Conservation (phyloP, 495 filamentous ascomycete species). For the Halenospora varia region DNA sequence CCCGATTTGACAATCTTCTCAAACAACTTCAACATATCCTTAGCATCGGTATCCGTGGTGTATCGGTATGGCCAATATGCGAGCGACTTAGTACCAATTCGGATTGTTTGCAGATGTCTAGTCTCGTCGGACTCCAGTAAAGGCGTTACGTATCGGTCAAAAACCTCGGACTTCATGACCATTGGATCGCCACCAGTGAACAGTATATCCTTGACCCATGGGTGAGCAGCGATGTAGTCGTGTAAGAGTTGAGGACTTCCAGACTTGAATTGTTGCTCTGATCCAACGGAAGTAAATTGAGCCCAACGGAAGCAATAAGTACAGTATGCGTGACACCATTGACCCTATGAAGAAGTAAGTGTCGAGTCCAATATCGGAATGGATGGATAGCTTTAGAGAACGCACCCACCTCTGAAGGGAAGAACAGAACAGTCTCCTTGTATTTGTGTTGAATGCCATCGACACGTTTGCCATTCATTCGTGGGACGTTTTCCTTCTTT, state of each 20-base stretch:
- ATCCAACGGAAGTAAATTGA: slow-evolving; percentile 1
- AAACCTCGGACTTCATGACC: not conserved
- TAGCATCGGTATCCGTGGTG: not conserved
- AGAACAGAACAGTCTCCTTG: slow-evolving; percentile 1
- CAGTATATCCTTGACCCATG: not conserved
- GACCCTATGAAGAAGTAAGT: not conserved
- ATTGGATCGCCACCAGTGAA: slow-evolving; percentile 2
- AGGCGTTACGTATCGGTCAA: not conserved
- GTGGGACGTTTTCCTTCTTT: not conserved
- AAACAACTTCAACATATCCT: not conserved
- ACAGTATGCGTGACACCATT: not conserved
- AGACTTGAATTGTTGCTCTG: not conserved
- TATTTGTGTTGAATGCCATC: slow-evolving; percentile 4
- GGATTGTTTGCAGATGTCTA: not conserved
- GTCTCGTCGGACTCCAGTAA: not conserved
- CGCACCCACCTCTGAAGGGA: not conserved
- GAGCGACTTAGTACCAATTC: not conserved
- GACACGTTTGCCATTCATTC: not conserved
- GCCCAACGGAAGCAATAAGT: slow-evolving; percentile 1
- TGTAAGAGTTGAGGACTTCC: not conserved
- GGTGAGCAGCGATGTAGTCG: not conserved
- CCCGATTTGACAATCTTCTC: slow-evolving; percentile 6
- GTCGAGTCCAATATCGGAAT: not conserved
- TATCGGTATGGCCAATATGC: not conserved
- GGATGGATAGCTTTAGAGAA: too few relatives aligned